Evolutionary conservation across 1,284 basidiomycete genomes (phyloP), one percentile per base, ranked within the genome.

Genomic region (Hemileia vastatrix): DNA sequence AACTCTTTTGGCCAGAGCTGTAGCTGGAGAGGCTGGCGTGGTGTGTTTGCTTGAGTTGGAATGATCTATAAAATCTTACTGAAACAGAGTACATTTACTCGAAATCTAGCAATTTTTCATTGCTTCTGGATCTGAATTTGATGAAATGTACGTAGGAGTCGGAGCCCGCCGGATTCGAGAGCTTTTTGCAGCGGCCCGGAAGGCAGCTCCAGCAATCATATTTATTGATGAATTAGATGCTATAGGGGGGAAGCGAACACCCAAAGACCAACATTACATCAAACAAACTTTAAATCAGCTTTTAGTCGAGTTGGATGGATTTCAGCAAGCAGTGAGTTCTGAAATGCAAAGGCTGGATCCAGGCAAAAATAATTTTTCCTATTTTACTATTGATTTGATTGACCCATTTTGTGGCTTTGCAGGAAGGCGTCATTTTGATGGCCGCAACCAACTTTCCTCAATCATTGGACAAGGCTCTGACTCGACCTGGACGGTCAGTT

Each of bases 151-250:
- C 75, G 92, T 95, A 58, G 91, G 91, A 63, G 90, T 94, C 52
- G 91, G 91, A 64, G 94, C 95, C 32, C 94, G 95, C 76, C 86
- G 95, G 27, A 90, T 99, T 32, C 84, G 95, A 43, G 95, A 98
- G 68, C 83, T 98, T 6, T 99, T 99, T 72, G 86, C 88, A 23
- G 85, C 91, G 8, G 95, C 95, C 18, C 84, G 92, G 64, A 94
- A 95, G 78, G 90, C 91, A 75, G 84, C 94, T 64, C 94, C 95
- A 1, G 89, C 78, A 85, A 94, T 94, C 75, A 90, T 94, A 67
- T 94, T 94, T 77, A 94, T 94, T 70, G 90, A 94, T 71, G 90
- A 94, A 74, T 78, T 94, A 43, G 90, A 94, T 73, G 91, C 90
- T 4, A 87, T 94, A 64, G 90, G 95, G 56, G 89, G 90, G 15